Base-by-base conservation (phyloP, 2,329 filamentous ascomycete species). In the Aureobasidium mangrovei region DNA sequence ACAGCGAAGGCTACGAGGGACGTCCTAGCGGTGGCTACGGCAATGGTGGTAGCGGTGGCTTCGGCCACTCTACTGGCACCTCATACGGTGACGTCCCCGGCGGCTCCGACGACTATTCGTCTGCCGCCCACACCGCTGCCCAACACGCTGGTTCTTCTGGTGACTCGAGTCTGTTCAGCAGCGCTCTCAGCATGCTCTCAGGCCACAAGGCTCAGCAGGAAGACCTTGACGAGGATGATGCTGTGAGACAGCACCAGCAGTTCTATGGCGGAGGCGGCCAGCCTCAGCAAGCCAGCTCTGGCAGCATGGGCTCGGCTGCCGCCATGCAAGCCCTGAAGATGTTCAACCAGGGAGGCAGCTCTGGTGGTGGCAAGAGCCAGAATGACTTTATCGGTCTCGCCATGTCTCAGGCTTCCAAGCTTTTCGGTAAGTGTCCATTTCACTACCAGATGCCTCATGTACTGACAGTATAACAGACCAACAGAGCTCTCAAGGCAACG, bases 361-460 rank as follows among this genome's bases (percentile, higher is more conserved):
- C 60, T 60, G 72, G 59, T 61, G 72, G 65, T 33, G 60, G 63
- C 49, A 68, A 70, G 38, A 81, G 82, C 61, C 84, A 95, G 77
- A 88, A 85, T 67, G 80, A 85, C 58, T 88, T 95, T 65, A 80
- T 95, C 59, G 87, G 85, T 4, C 75, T 95, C 67, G 91, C 91
- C 41, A 91, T 96, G 88, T 82, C 79, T 7, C 86, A 96, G 74
- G 91, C 89, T 33, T 84, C 84, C 64, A 90, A 91, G 77, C 74
- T 91, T 58, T 84, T 82, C 67, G 80, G 62, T 63, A 55, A 56
- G 62, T 55, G n/a, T 5, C 9, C 5, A 35, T n/a, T n/a, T 4
- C 35, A 18, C n/a, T 27, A 12, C 47, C 7, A 24, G 29, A 44
- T 54, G 29, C 39, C n/a, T 18, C 7, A 10, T 32, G n/a, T 32